Base-by-base conservation (phyloP, 2,329 filamentous ascomycete genomes). In the Colletotrichum sp. region DNA sequence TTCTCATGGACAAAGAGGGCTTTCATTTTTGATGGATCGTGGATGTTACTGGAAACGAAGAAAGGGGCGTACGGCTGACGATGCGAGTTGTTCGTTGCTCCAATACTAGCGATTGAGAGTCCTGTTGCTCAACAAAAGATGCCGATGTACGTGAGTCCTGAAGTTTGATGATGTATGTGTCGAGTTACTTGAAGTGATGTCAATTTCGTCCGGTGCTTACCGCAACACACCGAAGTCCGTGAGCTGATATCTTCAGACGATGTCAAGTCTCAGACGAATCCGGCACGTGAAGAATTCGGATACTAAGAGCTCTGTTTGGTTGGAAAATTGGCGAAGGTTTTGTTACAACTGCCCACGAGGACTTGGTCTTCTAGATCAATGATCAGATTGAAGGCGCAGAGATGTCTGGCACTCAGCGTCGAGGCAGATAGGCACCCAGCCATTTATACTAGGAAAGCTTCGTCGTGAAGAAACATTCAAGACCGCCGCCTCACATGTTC, bases 1-100 rank as follows among this genome's bases (percentile, higher is more conserved):
- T 75, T 72, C 30, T 67, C 72, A 30, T 72, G 60, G 3, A 72
- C 72, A n/a, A 75, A 75, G 4, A 71, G 16, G 28, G 13, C 9
- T 7, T 28, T 49, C 72, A 75, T 75, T 16, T 1, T 66, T 57
- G 28, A 28, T 16, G 8, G 10, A 0, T 34, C 13, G 32, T 28
- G 32, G 15, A 57, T 2, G 30, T 10, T 3, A 12, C 9, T 34
- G 1, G 1, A 34, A 16, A 62, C 6, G 10, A 15, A 18, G 59
- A 8, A 18, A 3, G 39, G 16, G 18, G 5, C 18, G 39, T 12
- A n/a, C 3, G 39, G 39, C 18, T 2, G 18, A n/a, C 44, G 44
- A 21, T 52, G n/a, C 6, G 3, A 52, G 6, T 18, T n/a, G n/a
- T n/a, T n/a, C n/a, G n/a, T n/a, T n/a, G n/a, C 2, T 49, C 18